phyloP scores from a whole-genome alignment of 1,139 yeast species.

The Yamadazyma atlantica region DNA sequence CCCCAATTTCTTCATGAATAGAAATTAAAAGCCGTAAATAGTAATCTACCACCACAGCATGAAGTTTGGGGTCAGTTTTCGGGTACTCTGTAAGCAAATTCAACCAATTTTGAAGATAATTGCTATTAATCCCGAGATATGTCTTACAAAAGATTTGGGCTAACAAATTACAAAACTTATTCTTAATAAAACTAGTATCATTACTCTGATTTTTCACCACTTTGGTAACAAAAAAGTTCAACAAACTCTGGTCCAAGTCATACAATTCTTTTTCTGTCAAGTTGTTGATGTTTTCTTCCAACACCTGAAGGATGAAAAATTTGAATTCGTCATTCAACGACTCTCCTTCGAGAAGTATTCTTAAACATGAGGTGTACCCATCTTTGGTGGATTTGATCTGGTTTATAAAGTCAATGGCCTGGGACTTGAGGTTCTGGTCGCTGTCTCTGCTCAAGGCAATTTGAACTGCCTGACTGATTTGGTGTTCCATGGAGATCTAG shows the following conservation, averaged over 20 bases:
- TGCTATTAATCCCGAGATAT: conserved; percentile 59
- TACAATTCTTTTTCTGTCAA: conserved; percentile 49
- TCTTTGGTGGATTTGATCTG: conserved; percentile 72
- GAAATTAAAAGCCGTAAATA: conserved; percentile 71
- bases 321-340: conserved; percentile 52
- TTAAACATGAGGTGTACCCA: conserved; percentile 78
- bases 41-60: conserved; percentile 66
- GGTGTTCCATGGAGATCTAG: conserved; percentile 16
- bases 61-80: conserved; percentile 13
- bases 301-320: conserved; percentile 81
- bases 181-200: conserved; percentile 68
- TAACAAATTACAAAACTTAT: conserved; percentile 75
- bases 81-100: conserved; percentile 17
- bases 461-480: conserved; percentile 86
- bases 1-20: conserved; percentile 91
- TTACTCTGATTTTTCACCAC: conserved; percentile 3
- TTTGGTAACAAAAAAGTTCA: conserved; percentile 36
- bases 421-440: conserved; percentile 67
- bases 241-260: conserved; percentile 41
- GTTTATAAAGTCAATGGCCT: conserved; percentile 80
- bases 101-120: conserved; percentile 68
- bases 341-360: conserved; percentile 42
- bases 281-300: conserved; percentile 60
- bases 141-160: conserved; percentile 68
- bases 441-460: conserved; percentile 83